These are phyloP conservation scores for Xylariaceae sp. DNA, from an alignment of 2,329 filamentous ascomycete species.

Conservation along the genomic window DNA sequence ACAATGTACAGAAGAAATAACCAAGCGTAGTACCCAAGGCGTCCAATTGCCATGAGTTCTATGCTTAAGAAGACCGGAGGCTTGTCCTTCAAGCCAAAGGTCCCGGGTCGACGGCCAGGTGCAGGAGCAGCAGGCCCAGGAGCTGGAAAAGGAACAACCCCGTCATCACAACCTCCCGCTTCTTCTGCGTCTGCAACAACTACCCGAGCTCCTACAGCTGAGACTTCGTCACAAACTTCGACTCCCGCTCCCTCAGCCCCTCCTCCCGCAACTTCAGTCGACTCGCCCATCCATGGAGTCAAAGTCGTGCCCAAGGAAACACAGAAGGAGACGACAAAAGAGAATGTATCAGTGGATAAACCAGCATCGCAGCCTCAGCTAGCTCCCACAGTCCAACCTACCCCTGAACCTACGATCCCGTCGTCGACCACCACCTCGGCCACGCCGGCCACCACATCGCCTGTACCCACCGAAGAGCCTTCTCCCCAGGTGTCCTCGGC, in stretches of 20 bases:
- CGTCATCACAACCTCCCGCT: slow-evolving; percentile 26
- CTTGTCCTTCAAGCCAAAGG: slow-evolving; percentile 71
- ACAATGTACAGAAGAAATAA: slow-evolving; percentile 15
- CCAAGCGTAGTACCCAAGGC: slow-evolving; percentile 19
- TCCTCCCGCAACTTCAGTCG: slow-evolving; percentile 20
- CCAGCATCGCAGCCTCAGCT: neutral
- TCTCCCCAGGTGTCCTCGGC: slow-evolving; percentile 1
- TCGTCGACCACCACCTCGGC: slow-evolving; percentile 9
- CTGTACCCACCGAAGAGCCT: slow-evolving; percentile 7
- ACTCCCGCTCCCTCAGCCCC: slow-evolving; percentile 26
- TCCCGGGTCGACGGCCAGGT: slow-evolving; percentile 53
- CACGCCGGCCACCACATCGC: slow-evolving; percentile 9
- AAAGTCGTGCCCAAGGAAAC: slow-evolving; percentile 1
- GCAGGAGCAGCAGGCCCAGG: neutral
- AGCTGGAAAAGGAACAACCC: slow-evolving; percentile 39
- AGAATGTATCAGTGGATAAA: slow-evolving; percentile 6
- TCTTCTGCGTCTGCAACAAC: slow-evolving; percentile 25
- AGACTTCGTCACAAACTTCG: slow-evolving; percentile 25
- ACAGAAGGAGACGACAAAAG: slow-evolving; percentile 4
- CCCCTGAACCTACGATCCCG: slow-evolving; percentile 7
- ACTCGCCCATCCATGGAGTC: slow-evolving; percentile 11
- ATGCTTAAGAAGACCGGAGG: slow-evolving; percentile 70
- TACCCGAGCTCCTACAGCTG: slow-evolving; percentile 29
- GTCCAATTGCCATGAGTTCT: slow-evolving; percentile 53
- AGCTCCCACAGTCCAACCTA: slow-evolving; percentile 2